Evolutionary conservation across 2,329 filamentous ascomycete species (phyloP).

Genomic region (Aspergillus udagawae): DNA sequence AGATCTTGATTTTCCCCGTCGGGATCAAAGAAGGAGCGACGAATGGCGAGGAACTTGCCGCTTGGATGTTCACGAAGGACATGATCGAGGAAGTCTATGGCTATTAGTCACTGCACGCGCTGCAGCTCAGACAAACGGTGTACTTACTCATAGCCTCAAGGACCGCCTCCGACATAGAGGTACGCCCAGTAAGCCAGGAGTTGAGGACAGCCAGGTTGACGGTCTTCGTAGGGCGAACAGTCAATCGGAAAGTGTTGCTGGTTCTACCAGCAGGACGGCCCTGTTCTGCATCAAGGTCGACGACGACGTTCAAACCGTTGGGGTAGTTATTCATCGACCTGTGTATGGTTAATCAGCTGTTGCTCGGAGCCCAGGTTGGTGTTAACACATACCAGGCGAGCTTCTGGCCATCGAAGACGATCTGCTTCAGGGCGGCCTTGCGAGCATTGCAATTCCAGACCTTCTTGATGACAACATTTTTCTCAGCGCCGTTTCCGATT

Average conservation of each 20-base stretch:
- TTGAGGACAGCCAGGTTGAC: slow-evolving; percentile 66
- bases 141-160: slow-evolving; percentile 70
- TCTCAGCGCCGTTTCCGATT: slow-evolving; percentile 61
- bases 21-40: slow-evolving; percentile 74
- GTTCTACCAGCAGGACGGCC: slow-evolving; percentile 38
- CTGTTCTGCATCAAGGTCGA: slow-evolving; percentile 71
- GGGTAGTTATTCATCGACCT: slow-evolving; percentile 37
- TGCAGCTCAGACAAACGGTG: not conserved
- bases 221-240: slow-evolving; percentile 60
- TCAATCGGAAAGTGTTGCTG: slow-evolving; percentile 55
- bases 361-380: slow-evolving; percentile 8
- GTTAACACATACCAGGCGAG: slow-evolving; percentile 68
- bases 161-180: slow-evolving; percentile 61
- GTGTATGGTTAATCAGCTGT: slow-evolving; percentile 9
- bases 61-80: slow-evolving; percentile 76
- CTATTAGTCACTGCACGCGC: slow-evolving; percentile 2
- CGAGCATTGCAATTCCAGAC: slow-evolving; percentile 67
- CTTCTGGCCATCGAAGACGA: slow-evolving; percentile 79
- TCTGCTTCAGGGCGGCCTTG: slow-evolving; percentile 55
- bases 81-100: slow-evolving; percentile 76
- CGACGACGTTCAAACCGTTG: slow-evolving; percentile 51
- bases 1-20: slow-evolving; percentile 51
- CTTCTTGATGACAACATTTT: slow-evolving; percentile 66
- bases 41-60: slow-evolving; percentile 64
- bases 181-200: slow-evolving; percentile 60